A percentile compares a stretch with the other conserved stretches of the same genome.
Conservation (phyloP, 2,329 filamentous ascomycete genomes). For the Curvularia sp. region DNA sequence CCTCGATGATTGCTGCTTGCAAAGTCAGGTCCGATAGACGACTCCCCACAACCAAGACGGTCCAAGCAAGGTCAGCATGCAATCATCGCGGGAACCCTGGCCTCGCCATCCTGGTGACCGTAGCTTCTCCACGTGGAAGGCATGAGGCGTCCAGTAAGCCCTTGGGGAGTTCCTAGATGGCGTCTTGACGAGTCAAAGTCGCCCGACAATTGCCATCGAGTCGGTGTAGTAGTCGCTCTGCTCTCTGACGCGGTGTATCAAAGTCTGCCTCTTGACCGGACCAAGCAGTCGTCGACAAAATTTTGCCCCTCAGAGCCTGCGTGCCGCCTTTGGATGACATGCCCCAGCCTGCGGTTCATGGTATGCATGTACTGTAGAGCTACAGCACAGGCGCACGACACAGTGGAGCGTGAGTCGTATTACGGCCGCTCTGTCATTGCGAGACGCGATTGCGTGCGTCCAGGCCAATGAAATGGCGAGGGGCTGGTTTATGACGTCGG, state of each 20-base stretch:
- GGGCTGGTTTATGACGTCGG: slow-evolving; percentile 7
- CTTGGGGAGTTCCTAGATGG: slow-evolving; percentile 8
- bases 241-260: slow-evolving; percentile 16
- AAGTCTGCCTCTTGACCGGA: slow-evolving; percentile 13
- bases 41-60: slow-evolving; percentile 26
- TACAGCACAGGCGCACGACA: slow-evolving; percentile 12
- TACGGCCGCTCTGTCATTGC: slow-evolving; percentile 4
- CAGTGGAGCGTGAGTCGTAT: slow-evolving; percentile 9
- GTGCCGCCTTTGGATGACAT: slow-evolving; percentile 7
- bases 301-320: slow-evolving; percentile 5
- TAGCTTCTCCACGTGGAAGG: slow-evolving; percentile 29
- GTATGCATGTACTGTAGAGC: background rate
- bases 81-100: slow-evolving; percentile 22
- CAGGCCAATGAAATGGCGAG: slow-evolving; percentile 2
- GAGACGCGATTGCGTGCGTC: slow-evolving; percentile 5
- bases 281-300: slow-evolving; percentile 6
- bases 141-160: slow-evolving; percentile 20
- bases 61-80: slow-evolving; percentile 12
- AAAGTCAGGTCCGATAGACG: slow-evolving; percentile 20
- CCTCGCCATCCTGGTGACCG: slow-evolving; percentile 12
- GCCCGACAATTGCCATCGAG: slow-evolving; percentile 26
- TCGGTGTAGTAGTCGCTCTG: slow-evolving; percentile 31
- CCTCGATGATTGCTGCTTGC: slow-evolving; percentile 17
- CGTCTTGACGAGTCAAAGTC: slow-evolving; percentile 20
- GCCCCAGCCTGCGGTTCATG: slow-evolving; percentile 1